These are phyloP conservation scores for Ustilago tritici DNA, from an alignment of 1,284 basidiomycete genomes.

Conservation along the genomic window DNA sequence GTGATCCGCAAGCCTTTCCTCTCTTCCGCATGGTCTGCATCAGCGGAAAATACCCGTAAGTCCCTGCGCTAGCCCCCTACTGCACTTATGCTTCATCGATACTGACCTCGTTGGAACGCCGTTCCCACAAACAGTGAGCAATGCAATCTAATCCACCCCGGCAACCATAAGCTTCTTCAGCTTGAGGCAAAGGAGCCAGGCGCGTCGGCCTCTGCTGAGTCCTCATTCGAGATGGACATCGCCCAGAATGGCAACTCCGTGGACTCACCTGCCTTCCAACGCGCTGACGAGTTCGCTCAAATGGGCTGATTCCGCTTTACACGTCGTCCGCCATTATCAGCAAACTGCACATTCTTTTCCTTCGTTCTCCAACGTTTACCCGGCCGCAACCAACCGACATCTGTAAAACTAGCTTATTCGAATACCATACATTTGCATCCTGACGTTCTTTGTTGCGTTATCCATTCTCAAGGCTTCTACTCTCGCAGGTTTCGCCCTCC, in stretches of 20 bases:
- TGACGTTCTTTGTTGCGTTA: background rate
- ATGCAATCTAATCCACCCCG: conserved; percentile 53
- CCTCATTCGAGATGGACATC: conserved; percentile 31
- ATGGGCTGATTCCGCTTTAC: conserved; percentile 11
- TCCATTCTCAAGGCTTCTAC: background rate
- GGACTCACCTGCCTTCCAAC: conserved; percentile 14
- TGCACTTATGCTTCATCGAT: background rate
- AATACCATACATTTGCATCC: conserved; percentile 18
- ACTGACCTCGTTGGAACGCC: background rate
- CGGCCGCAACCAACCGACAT: conserved; percentile 7
- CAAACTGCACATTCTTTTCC: background rate
- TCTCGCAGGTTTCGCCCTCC: background rate
- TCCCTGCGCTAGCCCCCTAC: background rate
- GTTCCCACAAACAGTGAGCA: conserved; percentile 26
- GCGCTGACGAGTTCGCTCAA: conserved; percentile 31
- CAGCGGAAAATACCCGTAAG: conserved; percentile 56
- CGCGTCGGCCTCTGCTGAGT: background rate
- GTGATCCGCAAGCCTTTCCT: conserved; percentile 63
- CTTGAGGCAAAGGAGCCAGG: conserved; percentile 31
- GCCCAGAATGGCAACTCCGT: conserved; percentile 1
- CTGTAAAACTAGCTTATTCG: conserved; percentile 24
- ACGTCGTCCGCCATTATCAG: background rate
- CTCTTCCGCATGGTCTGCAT: conserved; percentile 66
- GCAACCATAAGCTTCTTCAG: conserved; percentile 57
- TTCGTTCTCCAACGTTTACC: conserved; percentile 3